A percentile compares a stretch with the other conserved stretches of the same genome.
These are phyloP conservation scores for Blepharisma undulans DNA, from an alignment of 169 alveolate species.

Conservation along the genomic window DNA sequence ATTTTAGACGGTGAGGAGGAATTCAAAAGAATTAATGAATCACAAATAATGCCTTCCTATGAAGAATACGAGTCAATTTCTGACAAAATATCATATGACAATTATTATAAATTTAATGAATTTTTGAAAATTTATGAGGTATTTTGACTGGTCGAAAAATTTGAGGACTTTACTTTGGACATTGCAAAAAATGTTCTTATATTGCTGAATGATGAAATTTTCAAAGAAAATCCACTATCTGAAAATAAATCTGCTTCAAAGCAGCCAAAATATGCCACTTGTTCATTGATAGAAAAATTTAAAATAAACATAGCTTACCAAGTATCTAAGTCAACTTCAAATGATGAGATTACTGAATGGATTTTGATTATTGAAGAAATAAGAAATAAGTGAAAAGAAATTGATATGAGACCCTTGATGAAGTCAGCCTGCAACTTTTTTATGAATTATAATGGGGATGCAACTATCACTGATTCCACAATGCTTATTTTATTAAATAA, in stretches of 20 bases:
- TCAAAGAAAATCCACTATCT: too few species aligned
- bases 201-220: neutral
- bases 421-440: neutral
- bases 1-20: neutral
- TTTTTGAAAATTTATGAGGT: too few species aligned
- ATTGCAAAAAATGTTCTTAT: neutral
- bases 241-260: neutral
- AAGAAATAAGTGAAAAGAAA: neutral
- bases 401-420: neutral
- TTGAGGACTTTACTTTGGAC: neutral
- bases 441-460: neutral
- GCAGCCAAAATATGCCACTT: neutral
- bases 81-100: neutral
- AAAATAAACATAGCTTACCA: neutral
- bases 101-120: neutral
- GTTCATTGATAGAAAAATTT: neutral
- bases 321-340: neutral
- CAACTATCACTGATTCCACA: neutral
- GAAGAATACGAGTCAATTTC: neutral
- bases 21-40: neutral
- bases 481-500: neutral
- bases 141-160: neutral
- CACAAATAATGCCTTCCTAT: neutral
- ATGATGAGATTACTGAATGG: neutral
- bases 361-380: neutral